Evolutionary conservation across 164 flowering plant genomes (phyloP).

Genomic region (Umbilicus rupestris): DNA sequence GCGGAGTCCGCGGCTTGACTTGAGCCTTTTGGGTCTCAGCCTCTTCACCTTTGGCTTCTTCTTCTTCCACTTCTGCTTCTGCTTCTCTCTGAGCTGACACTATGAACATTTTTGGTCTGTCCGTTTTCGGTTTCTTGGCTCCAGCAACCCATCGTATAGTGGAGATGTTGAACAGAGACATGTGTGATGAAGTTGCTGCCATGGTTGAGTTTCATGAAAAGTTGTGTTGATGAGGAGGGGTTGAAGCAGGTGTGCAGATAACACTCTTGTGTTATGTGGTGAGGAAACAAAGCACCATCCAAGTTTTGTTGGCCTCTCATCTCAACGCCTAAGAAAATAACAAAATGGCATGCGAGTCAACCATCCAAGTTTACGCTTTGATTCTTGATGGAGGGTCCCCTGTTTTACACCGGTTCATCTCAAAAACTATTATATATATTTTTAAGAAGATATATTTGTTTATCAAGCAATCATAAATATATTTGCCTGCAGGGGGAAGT

Average conservation of each 20-base stretch:
- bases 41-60: slow-evolving; percentile 11
- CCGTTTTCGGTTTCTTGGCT: slow-evolving; percentile 14
- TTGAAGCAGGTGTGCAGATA: background rate
- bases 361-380: too few relatives aligned
- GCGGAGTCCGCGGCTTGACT: slow-evolving; percentile 13
- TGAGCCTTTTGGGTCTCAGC: slow-evolving; percentile 6
- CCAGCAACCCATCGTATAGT: slow-evolving; percentile 23
- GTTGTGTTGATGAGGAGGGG: background rate
- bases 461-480: too few relatives aligned
- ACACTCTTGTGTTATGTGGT: background rate
- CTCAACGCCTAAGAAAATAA: too few relatives aligned
- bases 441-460: too few relatives aligned
- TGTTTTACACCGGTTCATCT: too few relatives aligned
- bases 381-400: too few relatives aligned
- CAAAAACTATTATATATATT: too few relatives aligned
- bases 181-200: slow-evolving; percentile 32
- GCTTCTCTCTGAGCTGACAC: slow-evolving; percentile 38
- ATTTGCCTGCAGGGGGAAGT: too few relatives aligned
- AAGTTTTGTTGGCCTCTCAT: background rate
- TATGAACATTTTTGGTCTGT: slow-evolving; percentile 9
- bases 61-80: slow-evolving; percentile 12
- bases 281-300: too few relatives aligned
- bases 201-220: slow-evolving; percentile 1
- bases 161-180: slow-evolving; percentile 28
- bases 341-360: too few relatives aligned